Conservation (phyloP, 2,329 filamentous ascomycete species). For the Xylaria sp. region DNA sequence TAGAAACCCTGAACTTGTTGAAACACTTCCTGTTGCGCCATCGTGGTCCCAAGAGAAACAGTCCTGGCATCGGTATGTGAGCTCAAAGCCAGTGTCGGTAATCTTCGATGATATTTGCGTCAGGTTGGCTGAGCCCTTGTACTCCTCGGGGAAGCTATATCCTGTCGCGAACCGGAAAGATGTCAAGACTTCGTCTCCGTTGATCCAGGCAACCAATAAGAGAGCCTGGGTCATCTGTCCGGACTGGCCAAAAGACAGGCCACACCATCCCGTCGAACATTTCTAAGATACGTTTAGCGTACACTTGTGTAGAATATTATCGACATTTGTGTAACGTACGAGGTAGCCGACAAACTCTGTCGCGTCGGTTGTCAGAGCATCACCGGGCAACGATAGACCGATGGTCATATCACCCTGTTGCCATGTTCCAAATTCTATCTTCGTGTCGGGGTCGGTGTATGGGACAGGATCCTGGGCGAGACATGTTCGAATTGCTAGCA, state of each 20-base stretch:
- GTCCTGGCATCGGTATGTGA: constrained; percentile 68
- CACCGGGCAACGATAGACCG: constrained; percentile 39
- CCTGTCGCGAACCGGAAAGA: constrained; percentile 64
- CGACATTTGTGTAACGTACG: constrained; percentile 30
- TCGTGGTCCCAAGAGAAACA: constrained; percentile 62
- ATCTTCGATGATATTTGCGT: constrained; percentile 65
- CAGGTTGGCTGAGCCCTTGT: constrained; percentile 66
- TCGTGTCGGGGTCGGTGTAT: constrained; percentile 41
- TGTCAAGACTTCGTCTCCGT: constrained; percentile 59
- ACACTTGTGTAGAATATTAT: not conserved
- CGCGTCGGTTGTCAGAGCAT: constrained; percentile 40
- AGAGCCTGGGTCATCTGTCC: constrained; percentile 44
- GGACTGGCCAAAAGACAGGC: constrained; percentile 41
- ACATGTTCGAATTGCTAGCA: constrained; percentile 36
- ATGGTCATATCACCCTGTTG: constrained; percentile 36
- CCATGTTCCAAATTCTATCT: constrained; percentile 42
- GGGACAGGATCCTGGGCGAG: constrained; percentile 37
- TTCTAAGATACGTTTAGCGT: constrained; percentile 32
- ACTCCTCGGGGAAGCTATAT: constrained; percentile 64
- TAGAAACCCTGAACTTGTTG: constrained; percentile 51
- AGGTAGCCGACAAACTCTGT: constrained; percentile 41
- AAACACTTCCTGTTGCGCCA: constrained; percentile 50
- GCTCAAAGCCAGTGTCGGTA: constrained; percentile 62
- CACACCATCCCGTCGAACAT: constrained; percentile 42
- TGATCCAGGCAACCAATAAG: constrained; percentile 63